phyloP scores from a whole-genome alignment of 2,329 filamentous ascomycete genomes.

The Cladosporium sp. region DNA sequence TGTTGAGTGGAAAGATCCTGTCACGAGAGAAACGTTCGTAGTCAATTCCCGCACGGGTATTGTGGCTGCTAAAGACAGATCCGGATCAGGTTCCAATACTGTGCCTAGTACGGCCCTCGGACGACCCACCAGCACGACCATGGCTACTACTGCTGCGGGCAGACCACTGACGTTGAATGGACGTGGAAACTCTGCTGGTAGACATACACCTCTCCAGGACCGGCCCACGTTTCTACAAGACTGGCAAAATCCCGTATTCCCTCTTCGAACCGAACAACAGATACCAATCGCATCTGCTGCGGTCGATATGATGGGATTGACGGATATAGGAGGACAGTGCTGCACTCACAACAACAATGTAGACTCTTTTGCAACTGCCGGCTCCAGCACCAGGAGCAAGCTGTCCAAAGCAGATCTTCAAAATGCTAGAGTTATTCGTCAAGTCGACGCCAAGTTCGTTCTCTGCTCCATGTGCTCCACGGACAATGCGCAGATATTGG shows the following conservation, averaged over 20 bases:
- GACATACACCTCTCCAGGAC: not conserved
- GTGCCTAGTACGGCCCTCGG: no score
- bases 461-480: constrained; percentile 54
- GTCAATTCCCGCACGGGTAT: constrained; percentile 57
- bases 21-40: constrained; percentile 48
- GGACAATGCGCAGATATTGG: constrained; percentile 43
- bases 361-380: not conserved
- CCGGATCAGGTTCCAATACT: not conserved
- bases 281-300: not conserved
- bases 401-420: constrained; percentile 40
- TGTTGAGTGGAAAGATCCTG: constrained; percentile 59
- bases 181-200: constrained; percentile 7
- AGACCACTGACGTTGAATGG: constrained; percentile 32
- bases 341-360: not conserved
- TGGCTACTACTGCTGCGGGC: constrained; percentile 23
- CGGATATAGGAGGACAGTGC: not conserved
- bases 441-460: constrained; percentile 90
- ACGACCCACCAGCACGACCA: constrained; percentile 22
- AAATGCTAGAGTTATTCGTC: constrained; percentile 64
- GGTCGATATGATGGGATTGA: not conserved
- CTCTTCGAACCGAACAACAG: constrained; percentile 37
- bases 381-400: not conserved
- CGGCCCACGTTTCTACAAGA: constrained; percentile 38
- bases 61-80: constrained; percentile 19
- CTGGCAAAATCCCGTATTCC: constrained; percentile 77